Percentiles rank a stretch among this genome's conserved stretches.
These are phyloP conservation scores for Lagerstroemia speciosa DNA, from an alignment of 345 rosid genomes.

Conservation along the genomic window DNA sequence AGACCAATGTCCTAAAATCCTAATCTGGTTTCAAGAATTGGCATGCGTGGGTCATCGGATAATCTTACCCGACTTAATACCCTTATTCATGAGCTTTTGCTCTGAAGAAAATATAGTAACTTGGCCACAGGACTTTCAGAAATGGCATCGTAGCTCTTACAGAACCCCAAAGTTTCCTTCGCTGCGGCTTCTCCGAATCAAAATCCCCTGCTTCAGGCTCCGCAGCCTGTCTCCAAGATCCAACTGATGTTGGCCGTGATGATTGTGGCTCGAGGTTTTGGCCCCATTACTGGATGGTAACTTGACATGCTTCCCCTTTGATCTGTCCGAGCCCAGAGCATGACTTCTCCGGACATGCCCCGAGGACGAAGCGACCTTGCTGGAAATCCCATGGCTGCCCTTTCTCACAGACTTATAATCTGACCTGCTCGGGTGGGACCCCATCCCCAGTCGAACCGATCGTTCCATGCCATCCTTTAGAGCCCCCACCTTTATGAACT, in stretches of 20 bases:
- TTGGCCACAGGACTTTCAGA: neutral
- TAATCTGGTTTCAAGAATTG: neutral
- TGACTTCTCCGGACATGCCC: constrained; percentile 32
- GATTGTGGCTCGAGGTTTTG: neutral
- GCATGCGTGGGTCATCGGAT: too few relatives aligned
- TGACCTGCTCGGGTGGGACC: constrained; percentile 50
- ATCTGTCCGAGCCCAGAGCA: constrained; percentile 29
- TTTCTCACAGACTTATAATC: constrained; percentile 56
- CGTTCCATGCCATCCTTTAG: constrained; percentile 58
- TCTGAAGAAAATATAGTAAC: neutral
- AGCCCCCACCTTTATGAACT: constrained; percentile 46
- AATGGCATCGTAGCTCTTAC: constrained; percentile 6
- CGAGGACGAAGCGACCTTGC: constrained; percentile 38
- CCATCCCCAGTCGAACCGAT: constrained; percentile 49
- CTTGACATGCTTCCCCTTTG: constrained; percentile 35
- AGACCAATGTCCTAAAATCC: neutral
- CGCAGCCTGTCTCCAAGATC: constrained; percentile 42
- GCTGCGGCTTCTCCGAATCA: constrained; percentile 63
- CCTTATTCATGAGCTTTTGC: constrained; percentile 1
- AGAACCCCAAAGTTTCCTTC: constrained; percentile 52
- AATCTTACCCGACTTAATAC: neutral
- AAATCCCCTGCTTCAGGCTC: constrained; percentile 26
- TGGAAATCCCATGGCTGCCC: constrained; percentile 40
- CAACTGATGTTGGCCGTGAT: constrained; percentile 31
- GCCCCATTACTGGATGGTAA: constrained; percentile 43